Evolutionary conservation across 495 filamentous ascomycete species (phyloP).

Genomic region (Penicillium steckii): DNA sequence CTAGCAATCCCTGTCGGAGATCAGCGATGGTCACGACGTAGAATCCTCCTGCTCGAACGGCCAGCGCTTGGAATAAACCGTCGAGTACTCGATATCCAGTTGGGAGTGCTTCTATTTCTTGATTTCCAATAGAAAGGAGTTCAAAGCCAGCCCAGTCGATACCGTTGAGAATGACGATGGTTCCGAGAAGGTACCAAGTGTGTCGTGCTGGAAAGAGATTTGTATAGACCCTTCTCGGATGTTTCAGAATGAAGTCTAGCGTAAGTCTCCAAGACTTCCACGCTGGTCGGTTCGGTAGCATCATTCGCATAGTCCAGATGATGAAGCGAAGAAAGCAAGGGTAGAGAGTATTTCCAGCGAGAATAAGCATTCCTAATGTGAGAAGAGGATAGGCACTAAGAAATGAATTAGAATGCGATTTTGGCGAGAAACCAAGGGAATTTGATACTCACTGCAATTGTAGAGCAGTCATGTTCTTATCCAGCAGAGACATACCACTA

Average conservation of each 20-base stretch:
- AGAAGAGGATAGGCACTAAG: constrained; percentile 63
- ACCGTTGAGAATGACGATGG: constrained; percentile 72
- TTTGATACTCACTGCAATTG: constrained; percentile 31
- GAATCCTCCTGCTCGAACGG: constrained; percentile 81
- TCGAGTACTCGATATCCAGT: constrained; percentile 63
- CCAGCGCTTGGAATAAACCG: constrained; percentile 81
- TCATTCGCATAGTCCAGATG: constrained; percentile 59
- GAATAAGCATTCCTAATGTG: constrained; percentile 72
- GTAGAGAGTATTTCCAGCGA: constrained; percentile 81
- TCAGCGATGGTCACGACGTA: constrained; percentile 73
- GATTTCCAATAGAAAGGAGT: constrained; percentile 73
- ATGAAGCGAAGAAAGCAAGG: constrained; percentile 79
- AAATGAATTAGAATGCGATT: constrained; percentile 8
- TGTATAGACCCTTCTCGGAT: constrained; percentile 74
- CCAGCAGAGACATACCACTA: constrained; percentile 80
- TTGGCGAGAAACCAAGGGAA: neutral
- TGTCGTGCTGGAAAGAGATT: constrained; percentile 75
- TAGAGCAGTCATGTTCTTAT: constrained; percentile 68
- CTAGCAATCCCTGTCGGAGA: constrained; percentile 69
- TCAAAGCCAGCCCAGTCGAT: constrained; percentile 83
- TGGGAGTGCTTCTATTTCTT: constrained; percentile 55
- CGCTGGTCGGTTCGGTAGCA: constrained; percentile 40
- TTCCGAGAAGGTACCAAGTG: constrained; percentile 77
- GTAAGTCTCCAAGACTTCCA: constrained; percentile 59
- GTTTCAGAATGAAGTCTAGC: constrained; percentile 75